Percentiles rank a stretch among this genome's conserved stretches.
Evolutionary conservation across 1,139 yeast species (phyloP).

Genomic region (Pichia sp.): DNA sequence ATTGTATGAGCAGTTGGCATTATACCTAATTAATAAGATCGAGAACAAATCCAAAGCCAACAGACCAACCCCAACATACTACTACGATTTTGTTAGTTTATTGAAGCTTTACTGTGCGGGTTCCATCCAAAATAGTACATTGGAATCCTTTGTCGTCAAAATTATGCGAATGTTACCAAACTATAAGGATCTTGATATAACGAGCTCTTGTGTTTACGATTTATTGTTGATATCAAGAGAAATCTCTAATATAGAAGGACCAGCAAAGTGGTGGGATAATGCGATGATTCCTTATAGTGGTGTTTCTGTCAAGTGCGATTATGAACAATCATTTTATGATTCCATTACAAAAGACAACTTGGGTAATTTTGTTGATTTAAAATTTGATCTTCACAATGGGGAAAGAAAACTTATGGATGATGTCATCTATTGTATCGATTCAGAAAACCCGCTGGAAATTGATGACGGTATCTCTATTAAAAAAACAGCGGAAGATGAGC

Average conservation of each 20-base stretch:
- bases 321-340: slow-evolving; percentile 35
- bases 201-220: slow-evolving; percentile 41
- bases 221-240: slow-evolving; percentile 29
- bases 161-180: slow-evolving; percentile 21
- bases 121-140: slow-evolving; percentile 35
- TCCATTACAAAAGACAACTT: slow-evolving; percentile 16
- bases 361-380: slow-evolving; percentile 17
- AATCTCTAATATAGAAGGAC: slow-evolving; percentile 32
- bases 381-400: slow-evolving; percentile 29
- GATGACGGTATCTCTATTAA: slow-evolving; percentile 85
- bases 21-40: slow-evolving; percentile 8
- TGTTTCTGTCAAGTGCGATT: slow-evolving; percentile 32
- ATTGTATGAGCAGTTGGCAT: slow-evolving; percentile 14
- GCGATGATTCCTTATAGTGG: slow-evolving; percentile 34
- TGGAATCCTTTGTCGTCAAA: slow-evolving; percentile 31
- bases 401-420: slow-evolving; percentile 26
- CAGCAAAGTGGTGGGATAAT: slow-evolving; percentile 38
- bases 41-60: background rate
- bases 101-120: slow-evolving; percentile 44
- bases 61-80: slow-evolving; percentile 21
- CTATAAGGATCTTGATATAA: slow-evolving; percentile 31
- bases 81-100: slow-evolving; percentile 31
- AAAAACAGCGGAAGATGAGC: slow-evolving; percentile 27
- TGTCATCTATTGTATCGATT: slow-evolving; percentile 80
- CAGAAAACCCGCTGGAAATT: slow-evolving; percentile 74